Percentiles rank a stretch among this genome's conserved stretches.
Conservation (phyloP, 140 eudicot genomes). For the Bidens hawaiensis region DNA sequence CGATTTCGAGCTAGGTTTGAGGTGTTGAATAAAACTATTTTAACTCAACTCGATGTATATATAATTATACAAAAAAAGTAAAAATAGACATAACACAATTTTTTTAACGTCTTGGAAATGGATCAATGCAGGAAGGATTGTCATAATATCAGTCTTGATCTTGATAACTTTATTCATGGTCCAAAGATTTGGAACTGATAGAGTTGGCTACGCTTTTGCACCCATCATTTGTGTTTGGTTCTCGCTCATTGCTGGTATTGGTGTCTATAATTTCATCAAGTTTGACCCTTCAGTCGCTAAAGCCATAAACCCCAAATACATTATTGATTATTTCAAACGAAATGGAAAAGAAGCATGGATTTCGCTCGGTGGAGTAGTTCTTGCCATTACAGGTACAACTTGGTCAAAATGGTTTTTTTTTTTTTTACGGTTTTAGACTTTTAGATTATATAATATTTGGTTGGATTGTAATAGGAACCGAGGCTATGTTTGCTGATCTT, state of each 20-base stretch:
- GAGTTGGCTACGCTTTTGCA: conserved; percentile 71
- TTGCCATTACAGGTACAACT: conserved; percentile 58
- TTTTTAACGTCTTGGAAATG: conserved; percentile 4
- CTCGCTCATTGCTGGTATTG: conserved; percentile 46
- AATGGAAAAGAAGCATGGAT: conserved; percentile 68
- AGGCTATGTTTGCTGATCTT: conserved; percentile 78
- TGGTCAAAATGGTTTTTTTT: not conserved
- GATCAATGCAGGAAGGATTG: conserved; percentile 44
- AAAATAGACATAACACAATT: not conserved
- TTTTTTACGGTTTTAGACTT: not conserved
- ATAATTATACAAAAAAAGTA: too few relatives aligned
- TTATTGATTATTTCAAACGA: conserved; percentile 52
- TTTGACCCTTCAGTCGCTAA: conserved; percentile 57
- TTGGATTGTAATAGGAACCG: conserved; percentile 50
- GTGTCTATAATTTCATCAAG: conserved; percentile 56
- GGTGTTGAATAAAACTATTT: too few relatives aligned
- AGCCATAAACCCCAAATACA: conserved; percentile 73
- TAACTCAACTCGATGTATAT: not conserved
- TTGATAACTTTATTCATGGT: conserved; percentile 46
- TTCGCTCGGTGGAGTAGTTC: conserved; percentile 79
- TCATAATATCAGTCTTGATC: conserved; percentile 53
- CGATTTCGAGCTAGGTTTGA: too few relatives aligned
- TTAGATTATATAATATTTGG: too few relatives aligned
- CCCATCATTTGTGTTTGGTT: conserved; percentile 70
- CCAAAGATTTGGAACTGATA: conserved; percentile 80